Evolutionary conservation across 345 rosid genomes (phyloP), one percentile per base, ranked within the genome.

Genomic region (Salix viminalis): DNA sequence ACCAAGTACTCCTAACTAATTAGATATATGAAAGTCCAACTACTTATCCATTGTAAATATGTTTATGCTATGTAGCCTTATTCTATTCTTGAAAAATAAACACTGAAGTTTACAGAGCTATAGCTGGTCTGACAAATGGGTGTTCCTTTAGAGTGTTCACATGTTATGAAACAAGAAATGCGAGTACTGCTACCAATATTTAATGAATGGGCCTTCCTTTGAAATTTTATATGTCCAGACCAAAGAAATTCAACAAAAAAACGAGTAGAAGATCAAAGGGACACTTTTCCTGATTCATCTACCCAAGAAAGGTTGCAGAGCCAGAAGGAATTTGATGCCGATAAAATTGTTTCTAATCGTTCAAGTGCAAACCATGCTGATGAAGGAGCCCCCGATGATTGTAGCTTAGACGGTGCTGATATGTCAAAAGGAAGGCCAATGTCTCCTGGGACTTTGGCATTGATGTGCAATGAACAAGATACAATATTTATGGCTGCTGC

Each of bases 381-480:
- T 79, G 89, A 90, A 86, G 58, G 30, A 81, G 88, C 78, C 65
- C 80, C 75, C 48, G 89, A 86, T 67, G 87, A 84, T 78, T 87
- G 85, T 26, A 81, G 76, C 73, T 85, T 85, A 37, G 96, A 88
- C 72, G 88, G 90, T 67, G 83, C 74, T 54, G 94, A 89, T 83
- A 85, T 76, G 50, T 85, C 90, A 70, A 90, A 89, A 84, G 88
- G 78, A 61, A 89, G 92, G 77, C 97, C 99, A 16, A 86, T 96
- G 88, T 96, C 98, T 77, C 99, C 99, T 62, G 98, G 94, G 82
- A 96, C 99, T 61, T 83, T 96, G 89, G 99, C 94, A 73, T 86
- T 96, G 83, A 96, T 96, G 99, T 96, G 99, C 75, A 97, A 96
- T 84, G 99, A 96, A 79, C 89, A 93, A 77, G 99, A 94, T 76